Evolutionary conservation across 2,329 filamentous ascomycete species (phyloP), one percentile per base, ranked within the genome.

Genomic region (Aspergillus sp.): DNA sequence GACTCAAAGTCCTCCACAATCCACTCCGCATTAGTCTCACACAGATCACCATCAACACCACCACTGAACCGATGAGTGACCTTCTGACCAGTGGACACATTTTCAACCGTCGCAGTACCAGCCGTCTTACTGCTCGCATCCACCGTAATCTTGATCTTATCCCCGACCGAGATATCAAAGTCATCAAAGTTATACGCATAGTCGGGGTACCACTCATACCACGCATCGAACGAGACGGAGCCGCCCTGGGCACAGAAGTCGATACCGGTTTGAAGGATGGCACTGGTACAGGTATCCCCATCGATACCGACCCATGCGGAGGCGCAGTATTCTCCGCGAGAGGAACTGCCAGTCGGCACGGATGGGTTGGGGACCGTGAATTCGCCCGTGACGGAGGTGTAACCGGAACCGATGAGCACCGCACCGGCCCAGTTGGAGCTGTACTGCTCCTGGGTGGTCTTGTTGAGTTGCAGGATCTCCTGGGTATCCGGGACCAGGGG

Each of bases 131-230:
- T 77, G 10, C 71, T 74, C 1, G 81, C 78, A 45, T 72, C 73
- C 42, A 79, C 77, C 11, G 74, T 76, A 29, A 79, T 67, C 29
- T 67, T 73, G 60, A 83, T 77, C 7, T 63, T 60, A 56, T 83
- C 72, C 16, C 81, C 81, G 4, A 77, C 75, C 11, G 67, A 63
- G 58, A 84, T 75, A 11, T 66, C 57, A 67, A 85, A 78, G 59
- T 75, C 75, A 57, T 64, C 70, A 71, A 84, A 85, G 67, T 82
- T 75, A 67, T 82, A 80, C 24, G 82, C 77, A 66, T 82, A 82
- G 69, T 84, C 81, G 2, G 84, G 83, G 67, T 82, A 84, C 84
- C 83, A 86, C 69, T 86, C 84, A 65, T 85, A 86, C 83, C 84
- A 86, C 16, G 83, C 82, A 55, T 82, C 79, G 64, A 79, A 86